Evolutionary conservation across 2,329 filamentous ascomycete genomes (phyloP), one percentile per base, ranked within the genome.

Genomic region (Magnaporthiopsis incrustans): DNA sequence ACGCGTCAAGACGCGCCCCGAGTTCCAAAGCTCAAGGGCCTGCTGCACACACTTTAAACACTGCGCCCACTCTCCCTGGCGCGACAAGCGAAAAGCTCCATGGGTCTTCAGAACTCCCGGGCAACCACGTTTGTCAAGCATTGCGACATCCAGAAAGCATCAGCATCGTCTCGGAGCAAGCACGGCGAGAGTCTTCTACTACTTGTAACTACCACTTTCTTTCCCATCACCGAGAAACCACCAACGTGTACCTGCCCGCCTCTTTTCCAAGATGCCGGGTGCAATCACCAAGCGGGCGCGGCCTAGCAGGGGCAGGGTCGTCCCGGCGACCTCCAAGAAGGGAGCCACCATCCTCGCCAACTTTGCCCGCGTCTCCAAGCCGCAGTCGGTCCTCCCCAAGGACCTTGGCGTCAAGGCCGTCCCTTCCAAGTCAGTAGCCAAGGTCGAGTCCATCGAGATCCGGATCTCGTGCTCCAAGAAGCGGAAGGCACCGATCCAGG

Each of bases 341-440:
- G 57, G 50, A 56, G 32, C 64, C 56, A 59, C 59, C 1, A 66
- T 65, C 65, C 69, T 69, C 62, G 65, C 66, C 65, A 65, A 56
- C 63, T 71, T 67, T 50, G 68, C 67, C 60, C 69, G 69, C 57
- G 63, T 70, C 3, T 68, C 68, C 32, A 71, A 70, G 64, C 66
- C 68, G 7, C 64, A 65, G 58, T 63, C 63, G 15, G 57, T 65
- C 14, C 44, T 53, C 6, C 68, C 67, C 62, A 74, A 73, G 60
- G 67, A 71, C 38, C 27, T 64, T 38, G 66, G 69, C 33, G 66
- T 71, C 60, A 70, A 72, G 61, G 66, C 68, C 38, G 67, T 70
- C n/a, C 68, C 74, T 44, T 78, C 80, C 68, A 77, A 78, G 66
- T 69, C 71, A 32, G 68, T 68, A 26, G 68, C 68, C 27, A 65